Evolutionary conservation across 1,284 basidiomycete genomes (phyloP).

Genomic region (Moniliophthora roreri): DNA sequence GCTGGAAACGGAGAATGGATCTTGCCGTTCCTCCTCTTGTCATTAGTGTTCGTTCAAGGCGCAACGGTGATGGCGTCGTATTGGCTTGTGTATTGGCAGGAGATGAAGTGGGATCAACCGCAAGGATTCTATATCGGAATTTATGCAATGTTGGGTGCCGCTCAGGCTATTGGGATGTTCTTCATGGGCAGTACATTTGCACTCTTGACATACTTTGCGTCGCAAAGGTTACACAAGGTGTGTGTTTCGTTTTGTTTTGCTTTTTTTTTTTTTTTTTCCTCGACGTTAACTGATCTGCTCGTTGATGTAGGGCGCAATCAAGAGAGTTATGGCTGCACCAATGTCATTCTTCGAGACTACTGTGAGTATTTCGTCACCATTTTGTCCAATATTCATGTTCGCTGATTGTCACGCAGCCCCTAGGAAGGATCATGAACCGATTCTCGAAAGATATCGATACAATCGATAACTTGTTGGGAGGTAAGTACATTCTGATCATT

Average conservation of each 20-base stretch:
- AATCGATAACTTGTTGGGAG: constrained; percentile 74
- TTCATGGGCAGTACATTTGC: constrained; percentile 55
- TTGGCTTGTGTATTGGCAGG: constrained; percentile 77
- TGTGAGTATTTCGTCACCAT: constrained; percentile 30
- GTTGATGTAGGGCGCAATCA: constrained; percentile 55
- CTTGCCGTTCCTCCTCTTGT: constrained; percentile 52
- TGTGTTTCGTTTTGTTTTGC: constrained; percentile 8
- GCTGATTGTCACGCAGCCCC: constrained; percentile 46
- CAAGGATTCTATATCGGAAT: constrained; percentile 71
- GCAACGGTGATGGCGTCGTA: constrained; percentile 64
- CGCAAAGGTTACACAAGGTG: constrained; percentile 34
- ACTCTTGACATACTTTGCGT: constrained; percentile 64
- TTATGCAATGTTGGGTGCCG: constrained; percentile 56
- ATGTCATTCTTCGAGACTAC: constrained; percentile 92
- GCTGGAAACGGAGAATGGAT: constrained; percentile 57
- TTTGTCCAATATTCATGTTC: neutral
- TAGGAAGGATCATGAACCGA: constrained; percentile 88
- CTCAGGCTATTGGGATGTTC: constrained; percentile 52
- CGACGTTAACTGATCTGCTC: constrained; percentile 21
- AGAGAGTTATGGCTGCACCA: constrained; percentile 70
- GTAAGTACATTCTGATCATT: constrained; percentile 25
- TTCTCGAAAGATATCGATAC: constrained; percentile 86
- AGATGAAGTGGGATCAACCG: constrained; percentile 50
- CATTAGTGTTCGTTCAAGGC: constrained; percentile 58
- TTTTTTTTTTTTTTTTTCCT: neutral